phyloP scores from a whole-genome alignment of 2,329 filamentous ascomycete species.

The Zarea fungicola region DNA sequence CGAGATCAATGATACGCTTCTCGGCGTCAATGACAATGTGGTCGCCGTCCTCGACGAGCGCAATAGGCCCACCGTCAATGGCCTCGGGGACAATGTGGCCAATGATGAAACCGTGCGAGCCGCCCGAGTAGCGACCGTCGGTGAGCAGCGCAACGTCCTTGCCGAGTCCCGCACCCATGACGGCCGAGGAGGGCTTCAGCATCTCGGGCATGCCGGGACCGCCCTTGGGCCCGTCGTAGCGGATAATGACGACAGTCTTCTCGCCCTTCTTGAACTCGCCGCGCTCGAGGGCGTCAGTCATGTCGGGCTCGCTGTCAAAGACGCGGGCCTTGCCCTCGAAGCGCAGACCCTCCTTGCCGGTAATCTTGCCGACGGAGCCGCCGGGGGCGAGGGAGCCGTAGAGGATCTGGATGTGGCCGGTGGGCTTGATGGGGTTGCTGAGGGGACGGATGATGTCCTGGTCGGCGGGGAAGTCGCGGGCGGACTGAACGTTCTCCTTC shows the following conservation, averaged over 20 bases:
- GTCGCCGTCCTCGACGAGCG: constrained; percentile 75
- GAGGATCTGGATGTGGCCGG: constrained; percentile 84
- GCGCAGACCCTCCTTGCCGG: constrained; percentile 81
- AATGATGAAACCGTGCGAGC: constrained; percentile 80
- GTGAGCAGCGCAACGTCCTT: constrained; percentile 70
- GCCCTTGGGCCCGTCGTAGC: constrained; percentile 90
- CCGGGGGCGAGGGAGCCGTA: constrained; percentile 82
- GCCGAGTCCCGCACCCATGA: constrained; percentile 84
- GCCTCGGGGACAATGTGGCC: constrained; percentile 86
- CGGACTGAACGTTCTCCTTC: constrained; percentile 75
- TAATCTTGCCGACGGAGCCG: constrained; percentile 93
- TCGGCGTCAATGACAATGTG: constrained; percentile 78
- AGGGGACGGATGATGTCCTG: constrained; percentile 85
- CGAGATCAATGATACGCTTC: constrained; percentile 61
- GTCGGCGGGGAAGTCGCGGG: constrained; percentile 66
- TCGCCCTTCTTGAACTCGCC: constrained; percentile 78
- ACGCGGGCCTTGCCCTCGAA: constrained; percentile 79
- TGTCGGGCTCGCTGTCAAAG: constrained; percentile 80
- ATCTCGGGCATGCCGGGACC: constrained; percentile 95
- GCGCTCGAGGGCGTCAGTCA: constrained; percentile 70
- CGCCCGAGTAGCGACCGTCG: constrained; percentile 73
- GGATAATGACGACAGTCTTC: constrained; percentile 85
- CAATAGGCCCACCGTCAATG: constrained; percentile 79
- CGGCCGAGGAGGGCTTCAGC: constrained; percentile 83
- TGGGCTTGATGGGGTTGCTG: constrained; percentile 66